phyloP scores from a whole-genome alignment of 345 rosid species.

The Citrus sinensis region DNA sequence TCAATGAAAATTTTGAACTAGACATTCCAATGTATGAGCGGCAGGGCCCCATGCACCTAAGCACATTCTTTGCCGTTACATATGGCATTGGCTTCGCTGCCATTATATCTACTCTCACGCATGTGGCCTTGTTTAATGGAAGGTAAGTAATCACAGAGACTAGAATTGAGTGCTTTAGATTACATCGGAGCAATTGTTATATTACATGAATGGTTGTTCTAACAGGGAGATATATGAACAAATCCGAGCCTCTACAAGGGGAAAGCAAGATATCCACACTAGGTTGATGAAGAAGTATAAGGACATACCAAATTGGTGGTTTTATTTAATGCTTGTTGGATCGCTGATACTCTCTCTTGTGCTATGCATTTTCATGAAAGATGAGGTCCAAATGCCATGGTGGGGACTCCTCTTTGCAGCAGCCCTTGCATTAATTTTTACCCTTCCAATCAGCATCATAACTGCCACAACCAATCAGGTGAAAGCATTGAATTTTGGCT shows the following conservation, averaged over 20 bases:
- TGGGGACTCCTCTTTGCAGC: slow-evolving; percentile 65
- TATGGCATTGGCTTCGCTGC: slow-evolving; percentile 67
- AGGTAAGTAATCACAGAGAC: slow-evolving; percentile 36
- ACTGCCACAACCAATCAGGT: slow-evolving; percentile 63
- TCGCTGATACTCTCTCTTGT: slow-evolving; percentile 42
- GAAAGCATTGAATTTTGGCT: not conserved
- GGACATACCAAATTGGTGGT: slow-evolving; percentile 63
- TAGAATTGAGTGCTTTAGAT: not conserved
- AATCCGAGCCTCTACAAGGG: slow-evolving; percentile 41
- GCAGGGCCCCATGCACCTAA: slow-evolving; percentile 46
- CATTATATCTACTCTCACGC: slow-evolving; percentile 45
- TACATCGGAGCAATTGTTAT: not conserved
- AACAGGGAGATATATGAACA: slow-evolving; percentile 46
- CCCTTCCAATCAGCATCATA: slow-evolving; percentile 54
- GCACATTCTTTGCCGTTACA: slow-evolving; percentile 43
- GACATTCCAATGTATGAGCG: slow-evolving; percentile 31
- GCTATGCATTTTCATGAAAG: slow-evolving; percentile 47
- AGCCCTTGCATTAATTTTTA: slow-evolving; percentile 43
- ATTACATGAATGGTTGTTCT: not conserved
- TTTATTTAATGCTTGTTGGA: slow-evolving; percentile 28
- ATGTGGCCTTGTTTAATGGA: slow-evolving; percentile 59
- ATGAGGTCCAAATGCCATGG: slow-evolving; percentile 65
- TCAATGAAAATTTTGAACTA: slow-evolving; percentile 48
- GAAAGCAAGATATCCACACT: slow-evolving; percentile 54
- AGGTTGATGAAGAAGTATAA: slow-evolving; percentile 60